phyloP scores from a whole-genome alignment of 495 filamentous ascomycete genomes.

The Penicillium crystallinum region DNA sequence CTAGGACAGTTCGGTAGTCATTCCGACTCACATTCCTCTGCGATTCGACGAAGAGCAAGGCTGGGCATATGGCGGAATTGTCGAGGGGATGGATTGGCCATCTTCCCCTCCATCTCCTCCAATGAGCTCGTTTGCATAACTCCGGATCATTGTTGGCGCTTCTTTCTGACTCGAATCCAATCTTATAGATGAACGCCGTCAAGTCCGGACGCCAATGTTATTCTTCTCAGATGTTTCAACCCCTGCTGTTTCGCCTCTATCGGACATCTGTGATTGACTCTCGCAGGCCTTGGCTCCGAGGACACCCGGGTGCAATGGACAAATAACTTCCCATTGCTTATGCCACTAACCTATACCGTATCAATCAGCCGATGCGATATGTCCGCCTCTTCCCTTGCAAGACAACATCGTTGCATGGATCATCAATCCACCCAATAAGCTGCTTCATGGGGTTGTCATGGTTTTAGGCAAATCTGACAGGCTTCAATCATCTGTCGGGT shows the following conservation, averaged over 20 bases:
- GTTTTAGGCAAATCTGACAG: constrained; percentile 14
- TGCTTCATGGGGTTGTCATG: constrained; percentile 6
- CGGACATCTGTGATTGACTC: constrained; percentile 12
- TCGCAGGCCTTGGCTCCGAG: constrained; percentile 12
- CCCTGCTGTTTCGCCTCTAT: constrained; percentile 7
- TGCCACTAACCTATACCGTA: constrained; percentile 8
- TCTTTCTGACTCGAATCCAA: neutral
- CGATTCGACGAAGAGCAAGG: neutral
- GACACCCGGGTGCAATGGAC: constrained; percentile 5
- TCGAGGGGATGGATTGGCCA: neutral
- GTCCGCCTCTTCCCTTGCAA: neutral
- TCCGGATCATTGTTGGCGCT: neutral
- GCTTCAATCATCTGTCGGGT: constrained; percentile 6
- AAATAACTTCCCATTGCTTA: constrained; percentile 8
- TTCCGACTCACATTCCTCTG: constrained; percentile 1
- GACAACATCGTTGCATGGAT: constrained; percentile 7
- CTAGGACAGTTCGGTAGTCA: neutral
- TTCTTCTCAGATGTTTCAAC: constrained; percentile 4
- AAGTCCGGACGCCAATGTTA: neutral
- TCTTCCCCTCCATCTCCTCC: neutral
- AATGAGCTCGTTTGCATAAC: neutral
- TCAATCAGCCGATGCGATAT: constrained; percentile 3
- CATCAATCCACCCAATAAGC: constrained; percentile 8
- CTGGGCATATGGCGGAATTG: neutral
- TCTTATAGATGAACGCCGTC: neutral